These are phyloP conservation scores for Paxillus involutus DNA, from an alignment of 768 basidiomycete genomes.

Conservation along the genomic window DNA sequence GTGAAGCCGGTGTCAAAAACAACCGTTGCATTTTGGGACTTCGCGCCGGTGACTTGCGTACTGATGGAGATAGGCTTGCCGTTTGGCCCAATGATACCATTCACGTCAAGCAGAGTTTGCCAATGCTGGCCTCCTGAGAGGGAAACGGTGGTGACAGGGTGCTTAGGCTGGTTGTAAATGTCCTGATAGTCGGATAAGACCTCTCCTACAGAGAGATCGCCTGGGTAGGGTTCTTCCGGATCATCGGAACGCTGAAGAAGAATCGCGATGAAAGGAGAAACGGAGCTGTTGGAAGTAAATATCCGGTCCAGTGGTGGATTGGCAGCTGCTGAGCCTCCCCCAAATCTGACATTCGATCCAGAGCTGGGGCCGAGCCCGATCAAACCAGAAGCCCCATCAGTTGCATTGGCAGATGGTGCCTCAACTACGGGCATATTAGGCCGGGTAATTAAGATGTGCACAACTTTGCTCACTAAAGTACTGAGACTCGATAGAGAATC, in stretches of 20 bases:
- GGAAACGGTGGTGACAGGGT: conserved; percentile 44
- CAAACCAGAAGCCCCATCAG: conserved; percentile 31
- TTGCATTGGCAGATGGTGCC: conserved; percentile 10
- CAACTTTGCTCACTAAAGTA: conserved; percentile 15
- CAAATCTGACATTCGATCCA: conserved; percentile 47
- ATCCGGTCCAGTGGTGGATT: conserved; percentile 63
- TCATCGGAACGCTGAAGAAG: conserved; percentile 62
- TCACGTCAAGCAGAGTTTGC: conserved; percentile 58
- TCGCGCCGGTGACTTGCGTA: conserved; percentile 44
- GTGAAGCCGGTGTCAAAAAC: conserved; percentile 74
- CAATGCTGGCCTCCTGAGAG: conserved; percentile 56
- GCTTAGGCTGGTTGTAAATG: conserved; percentile 50
- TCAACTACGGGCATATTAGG: conserved; percentile 18
- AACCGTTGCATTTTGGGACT: conserved; percentile 51
- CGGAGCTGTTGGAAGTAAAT: conserved; percentile 56
- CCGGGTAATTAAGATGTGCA: neutral
- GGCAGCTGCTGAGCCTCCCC: conserved; percentile 37
- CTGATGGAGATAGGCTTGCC: conserved; percentile 46
- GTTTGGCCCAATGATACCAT: conserved; percentile 64
- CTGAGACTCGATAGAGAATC: conserved; percentile 50
- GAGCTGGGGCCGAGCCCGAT: conserved; percentile 63
- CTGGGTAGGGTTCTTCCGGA: conserved; percentile 49
- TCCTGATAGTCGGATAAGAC: conserved; percentile 47
- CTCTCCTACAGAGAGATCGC: conserved; percentile 65
- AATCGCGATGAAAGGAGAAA: conserved; percentile 62